Percentiles rank a stretch among this genome's conserved stretches.
phyloP scores from a whole-genome alignment of 805 yeast genomes.

The Kodamaea leandrae region DNA sequence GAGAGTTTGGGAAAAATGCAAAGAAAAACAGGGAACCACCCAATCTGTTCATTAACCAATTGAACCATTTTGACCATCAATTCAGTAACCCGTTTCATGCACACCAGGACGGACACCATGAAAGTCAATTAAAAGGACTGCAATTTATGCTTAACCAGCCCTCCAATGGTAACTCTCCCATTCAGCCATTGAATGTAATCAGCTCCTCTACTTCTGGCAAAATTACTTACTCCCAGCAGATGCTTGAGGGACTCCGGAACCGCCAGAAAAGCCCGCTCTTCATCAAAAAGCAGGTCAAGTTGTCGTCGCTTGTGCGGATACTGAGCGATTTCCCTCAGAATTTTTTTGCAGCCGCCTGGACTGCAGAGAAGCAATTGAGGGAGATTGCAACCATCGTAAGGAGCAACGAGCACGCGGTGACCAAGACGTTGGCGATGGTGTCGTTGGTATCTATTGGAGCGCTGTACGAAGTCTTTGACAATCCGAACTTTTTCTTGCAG shows the following conservation, averaged over 20 bases:
- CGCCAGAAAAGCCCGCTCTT: no score
- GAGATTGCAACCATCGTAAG: slow-evolving; percentile 15
- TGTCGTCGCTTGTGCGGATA: slow-evolving; percentile 15
- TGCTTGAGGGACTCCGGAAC: no score
- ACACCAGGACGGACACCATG: no score
- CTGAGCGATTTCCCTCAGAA: slow-evolving; percentile 14
- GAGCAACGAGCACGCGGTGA: slow-evolving; percentile 4
- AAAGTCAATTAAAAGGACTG: no score
- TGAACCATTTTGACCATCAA: no score
- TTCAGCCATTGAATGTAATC: no score
- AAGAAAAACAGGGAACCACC: background rate
- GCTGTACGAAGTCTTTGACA: slow-evolving; percentile 25
- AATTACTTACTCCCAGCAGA: no score
- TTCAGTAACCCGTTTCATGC: no score
- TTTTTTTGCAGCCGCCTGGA: slow-evolving; percentile 16
- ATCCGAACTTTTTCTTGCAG: slow-evolving; percentile 36
- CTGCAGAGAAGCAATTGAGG: slow-evolving; percentile 3
- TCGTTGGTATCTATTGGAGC: slow-evolving; percentile 34
- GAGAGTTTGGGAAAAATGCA: background rate
- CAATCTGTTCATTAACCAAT: no score
- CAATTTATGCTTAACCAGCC: no score
- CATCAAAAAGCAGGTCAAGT: slow-evolving; percentile 6
- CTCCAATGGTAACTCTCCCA: no score
- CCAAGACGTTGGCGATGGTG: slow-evolving; percentile 26
- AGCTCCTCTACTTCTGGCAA: no score